Evolutionary conservation across 2,329 filamentous ascomycete genomes (phyloP).

Genomic region (Diatrype stigma): DNA sequence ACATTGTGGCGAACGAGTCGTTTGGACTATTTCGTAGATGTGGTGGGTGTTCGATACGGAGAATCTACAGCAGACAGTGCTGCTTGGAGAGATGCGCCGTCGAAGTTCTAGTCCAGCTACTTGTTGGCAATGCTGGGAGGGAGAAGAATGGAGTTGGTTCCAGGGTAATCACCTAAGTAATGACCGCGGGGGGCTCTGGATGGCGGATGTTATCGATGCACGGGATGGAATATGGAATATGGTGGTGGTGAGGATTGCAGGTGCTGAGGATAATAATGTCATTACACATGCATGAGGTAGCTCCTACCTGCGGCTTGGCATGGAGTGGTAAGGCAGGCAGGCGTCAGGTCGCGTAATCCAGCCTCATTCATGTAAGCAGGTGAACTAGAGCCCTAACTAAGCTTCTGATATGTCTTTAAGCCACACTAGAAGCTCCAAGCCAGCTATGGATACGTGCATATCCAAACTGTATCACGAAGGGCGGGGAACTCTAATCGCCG

Average conservation of each 20-base stretch:
- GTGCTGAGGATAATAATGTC: too few relatives aligned
- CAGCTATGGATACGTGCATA: too few relatives aligned
- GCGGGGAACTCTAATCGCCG: slow-evolving; percentile 1
- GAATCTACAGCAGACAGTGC: background rate
- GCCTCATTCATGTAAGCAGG: background rate
- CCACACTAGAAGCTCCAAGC: too few relatives aligned
- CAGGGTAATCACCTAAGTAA: too few relatives aligned
- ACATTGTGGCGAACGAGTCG: slow-evolving; percentile 21
- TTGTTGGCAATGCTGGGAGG: too few relatives aligned
- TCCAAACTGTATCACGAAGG: too few relatives aligned
- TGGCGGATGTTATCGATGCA: too few relatives aligned
- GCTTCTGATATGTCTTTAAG: too few relatives aligned
- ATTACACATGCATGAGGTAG: background rate
- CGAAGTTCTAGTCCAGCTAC: background rate
- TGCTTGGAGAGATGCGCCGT: background rate
- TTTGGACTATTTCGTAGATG: slow-evolving; percentile 1
- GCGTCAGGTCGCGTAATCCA: background rate
- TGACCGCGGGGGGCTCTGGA: too few relatives aligned
- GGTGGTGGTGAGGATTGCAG: too few relatives aligned
- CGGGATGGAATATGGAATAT: too few relatives aligned
- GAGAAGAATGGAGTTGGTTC: too few relatives aligned
- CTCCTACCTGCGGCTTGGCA: background rate
- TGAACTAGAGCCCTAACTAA: background rate
- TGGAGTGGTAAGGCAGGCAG: background rate
- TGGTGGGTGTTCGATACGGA: background rate